These are phyloP conservation scores for Penicillium sp. DNA, from an alignment of 2,329 filamentous ascomycete species.

Conservation along the genomic window DNA sequence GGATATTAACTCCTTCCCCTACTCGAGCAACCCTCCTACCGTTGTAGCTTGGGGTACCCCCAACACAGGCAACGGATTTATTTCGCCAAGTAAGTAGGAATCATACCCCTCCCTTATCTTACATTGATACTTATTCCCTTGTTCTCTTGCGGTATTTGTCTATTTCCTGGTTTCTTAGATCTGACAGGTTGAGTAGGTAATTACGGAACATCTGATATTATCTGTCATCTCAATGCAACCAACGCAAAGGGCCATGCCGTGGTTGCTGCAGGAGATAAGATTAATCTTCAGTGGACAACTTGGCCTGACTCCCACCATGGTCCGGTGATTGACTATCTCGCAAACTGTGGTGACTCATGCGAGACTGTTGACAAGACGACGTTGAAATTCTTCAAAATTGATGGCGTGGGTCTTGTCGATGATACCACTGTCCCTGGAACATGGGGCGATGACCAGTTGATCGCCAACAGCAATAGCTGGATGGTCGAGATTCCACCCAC, in stretches of 20 bases:
- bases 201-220: conserved; percentile 57
- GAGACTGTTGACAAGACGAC: conserved; percentile 54
- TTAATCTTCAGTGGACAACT: conserved; percentile 65
- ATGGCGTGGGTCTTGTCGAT: conserved; percentile 56
- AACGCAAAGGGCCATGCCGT: conserved; percentile 54
- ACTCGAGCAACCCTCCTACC: conserved; percentile 40
- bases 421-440: conserved; percentile 47
- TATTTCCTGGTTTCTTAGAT: too few relatives aligned
- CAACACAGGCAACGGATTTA: conserved; percentile 58
- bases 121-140: too few relatives aligned
- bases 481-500: conserved; percentile 50
- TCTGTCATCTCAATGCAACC: conserved; percentile 62
- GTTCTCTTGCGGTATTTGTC: too few relatives aligned
- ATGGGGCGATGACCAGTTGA: conserved; percentile 60
- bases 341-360: conserved; percentile 60
- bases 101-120: background rate
- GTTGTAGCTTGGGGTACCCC: conserved; percentile 59
- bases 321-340: conserved; percentile 66
- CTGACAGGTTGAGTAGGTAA: conserved; percentile 25
- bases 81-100: conserved; percentile 42
- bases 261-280: conserved; percentile 60
- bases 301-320: conserved; percentile 68
- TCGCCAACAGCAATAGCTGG: conserved; percentile 54
- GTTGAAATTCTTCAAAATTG: conserved; percentile 67
- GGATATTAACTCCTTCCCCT: conserved; percentile 36